Conservation (phyloP, 257 asterid species). For the Jaltomata sinuosa region DNA sequence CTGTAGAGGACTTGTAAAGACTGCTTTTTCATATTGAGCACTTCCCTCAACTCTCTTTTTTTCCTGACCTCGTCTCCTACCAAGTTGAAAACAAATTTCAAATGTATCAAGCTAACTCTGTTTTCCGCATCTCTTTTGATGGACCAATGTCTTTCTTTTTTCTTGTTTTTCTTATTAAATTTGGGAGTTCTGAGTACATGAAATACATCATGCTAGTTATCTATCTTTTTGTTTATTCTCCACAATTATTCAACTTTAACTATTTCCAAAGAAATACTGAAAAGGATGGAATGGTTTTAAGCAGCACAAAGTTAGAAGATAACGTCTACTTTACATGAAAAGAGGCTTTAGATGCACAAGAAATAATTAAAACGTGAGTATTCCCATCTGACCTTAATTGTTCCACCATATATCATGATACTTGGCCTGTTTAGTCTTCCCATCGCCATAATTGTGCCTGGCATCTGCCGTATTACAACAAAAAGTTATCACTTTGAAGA, state of each 20-base stretch:
- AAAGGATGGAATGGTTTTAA: neutral
- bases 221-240: neutral
- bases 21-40: neutral
- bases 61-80: neutral
- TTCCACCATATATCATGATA: conserved; percentile 96
- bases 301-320: neutral
- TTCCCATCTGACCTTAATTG: conserved; percentile 70
- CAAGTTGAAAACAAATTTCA: neutral
- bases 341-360: neutral
- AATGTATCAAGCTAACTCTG: neutral
- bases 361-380: neutral
- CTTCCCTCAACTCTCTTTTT: neutral
- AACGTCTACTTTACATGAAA: neutral
- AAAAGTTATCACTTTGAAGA: neutral
- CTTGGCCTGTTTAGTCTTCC: conserved; percentile 98
- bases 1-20: neutral
- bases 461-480: conserved; percentile 59
- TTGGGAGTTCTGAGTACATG: neutral
- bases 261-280: neutral
- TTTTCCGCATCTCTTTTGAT: neutral
- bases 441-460: conserved; percentile 99
- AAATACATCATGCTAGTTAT: neutral
- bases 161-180: neutral
- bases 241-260: neutral
- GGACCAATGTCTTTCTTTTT: neutral